Evolutionary conservation across 2,329 filamentous ascomycete genomes (phyloP).

Genomic region (Cercospora sojina): DNA sequence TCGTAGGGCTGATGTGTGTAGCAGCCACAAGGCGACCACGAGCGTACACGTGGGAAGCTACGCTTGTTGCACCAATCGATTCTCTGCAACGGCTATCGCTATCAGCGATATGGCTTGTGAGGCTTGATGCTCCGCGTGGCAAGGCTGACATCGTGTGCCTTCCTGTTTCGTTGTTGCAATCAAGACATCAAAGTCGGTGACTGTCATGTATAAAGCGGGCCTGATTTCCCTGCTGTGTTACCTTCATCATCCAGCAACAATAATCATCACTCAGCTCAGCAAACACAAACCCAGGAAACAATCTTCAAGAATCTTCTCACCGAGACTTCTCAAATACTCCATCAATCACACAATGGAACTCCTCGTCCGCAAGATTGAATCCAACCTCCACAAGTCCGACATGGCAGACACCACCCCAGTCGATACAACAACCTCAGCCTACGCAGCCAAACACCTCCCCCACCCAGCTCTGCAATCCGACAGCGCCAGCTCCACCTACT

Average conservation of each 20-base stretch:
- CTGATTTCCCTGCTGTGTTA: background rate
- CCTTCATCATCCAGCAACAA: slow-evolving; percentile 3
- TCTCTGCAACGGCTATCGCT: background rate
- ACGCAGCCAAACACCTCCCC: background rate
- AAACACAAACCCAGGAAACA: background rate
- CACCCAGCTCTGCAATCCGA: background rate
- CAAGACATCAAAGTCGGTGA: background rate
- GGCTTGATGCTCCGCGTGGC: slow-evolving; percentile 10
- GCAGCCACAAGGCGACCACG: slow-evolving; percentile 14
- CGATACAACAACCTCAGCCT: background rate
- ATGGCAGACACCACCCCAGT: slow-evolving; percentile 7
- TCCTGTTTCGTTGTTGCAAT: background rate
- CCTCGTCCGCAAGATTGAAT: slow-evolving; percentile 11
- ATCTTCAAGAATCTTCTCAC: background rate
- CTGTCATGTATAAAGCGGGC: background rate
- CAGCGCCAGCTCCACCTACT: slow-evolving; percentile 8
- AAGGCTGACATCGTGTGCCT: slow-evolving; percentile 7
- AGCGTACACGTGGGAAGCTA: slow-evolving; percentile 1
- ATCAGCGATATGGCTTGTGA: slow-evolving; percentile 10
- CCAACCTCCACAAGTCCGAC: slow-evolving; percentile 11
- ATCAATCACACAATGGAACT: slow-evolving; percentile 11
- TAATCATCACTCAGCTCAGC: background rate
- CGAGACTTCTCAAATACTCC: background rate
- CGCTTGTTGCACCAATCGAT: background rate
- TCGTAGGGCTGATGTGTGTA: slow-evolving; percentile 4